Evolutionary conservation across 2,329 filamentous ascomycete genomes (phyloP).

Genomic region (Aspergillus eucalypticola): DNA sequence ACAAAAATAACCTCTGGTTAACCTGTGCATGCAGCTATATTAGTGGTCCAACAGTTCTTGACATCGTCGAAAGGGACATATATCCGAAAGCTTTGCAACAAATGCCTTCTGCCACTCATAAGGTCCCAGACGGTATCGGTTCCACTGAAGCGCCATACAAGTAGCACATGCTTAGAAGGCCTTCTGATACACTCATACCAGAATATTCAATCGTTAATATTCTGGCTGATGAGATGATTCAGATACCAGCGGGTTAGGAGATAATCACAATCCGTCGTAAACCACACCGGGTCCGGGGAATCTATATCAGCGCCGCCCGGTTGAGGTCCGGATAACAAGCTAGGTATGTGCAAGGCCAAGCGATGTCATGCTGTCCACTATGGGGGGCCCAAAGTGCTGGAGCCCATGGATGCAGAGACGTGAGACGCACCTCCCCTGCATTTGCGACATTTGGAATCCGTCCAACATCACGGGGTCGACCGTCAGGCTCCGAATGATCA

Average conservation of each 20-base stretch:
- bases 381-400: background rate
- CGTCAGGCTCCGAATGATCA: slow-evolving; percentile 6
- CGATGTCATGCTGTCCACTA: background rate
- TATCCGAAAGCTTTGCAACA: background rate
- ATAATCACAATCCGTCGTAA: background rate
- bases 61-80: background rate
- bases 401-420: background rate
- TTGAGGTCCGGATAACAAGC: background rate
- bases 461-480: background rate
- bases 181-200: slow-evolving; percentile 7
- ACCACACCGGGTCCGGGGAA: background rate
- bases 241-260: background rate
- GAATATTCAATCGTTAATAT: background rate
- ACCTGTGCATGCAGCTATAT: background rate
- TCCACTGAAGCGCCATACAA: slow-evolving; percentile 2
- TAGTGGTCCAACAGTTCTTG: background rate
- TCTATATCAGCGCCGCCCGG: background rate
- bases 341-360: background rate
- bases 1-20: background rate
- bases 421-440: background rate
- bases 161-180: slow-evolving; percentile 13
- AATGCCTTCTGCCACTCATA: background rate
- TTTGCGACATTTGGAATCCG: background rate
- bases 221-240: background rate
- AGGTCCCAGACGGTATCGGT: background rate